phyloP scores from a whole-genome alignment of 768 basidiomycete genomes.

The Naematelia encephala region DNA sequence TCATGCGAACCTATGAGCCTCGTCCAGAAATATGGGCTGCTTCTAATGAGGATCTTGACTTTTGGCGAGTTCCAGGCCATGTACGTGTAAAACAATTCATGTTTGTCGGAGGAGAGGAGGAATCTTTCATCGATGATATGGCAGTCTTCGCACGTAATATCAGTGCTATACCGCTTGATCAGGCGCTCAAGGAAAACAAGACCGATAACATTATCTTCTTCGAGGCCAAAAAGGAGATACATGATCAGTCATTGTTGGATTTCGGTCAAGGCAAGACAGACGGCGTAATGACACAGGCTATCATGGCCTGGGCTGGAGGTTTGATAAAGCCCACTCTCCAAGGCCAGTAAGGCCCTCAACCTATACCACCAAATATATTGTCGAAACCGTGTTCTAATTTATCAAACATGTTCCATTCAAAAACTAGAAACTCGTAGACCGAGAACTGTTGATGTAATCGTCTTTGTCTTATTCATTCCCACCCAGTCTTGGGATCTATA shows the following conservation, averaged over 20 bases:
- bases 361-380: too few species aligned
- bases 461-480: too few species aligned
- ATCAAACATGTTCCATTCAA: too few species aligned
- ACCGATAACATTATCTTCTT: not conserved
- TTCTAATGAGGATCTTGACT: not conserved
- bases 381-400: too few species aligned
- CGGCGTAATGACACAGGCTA: not conserved
- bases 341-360: too few species aligned
- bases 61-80: not conserved
- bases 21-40: not conserved
- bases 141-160: not conserved
- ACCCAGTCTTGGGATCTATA: too few species aligned
- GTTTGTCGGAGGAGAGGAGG: not conserved
- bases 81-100: not conserved
- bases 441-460: too few species aligned
- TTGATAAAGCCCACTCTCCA: not conserved
- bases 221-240: not conserved
- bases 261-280: not conserved
- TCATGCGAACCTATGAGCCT: not conserved
- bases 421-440: too few species aligned
- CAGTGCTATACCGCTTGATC: not conserved
- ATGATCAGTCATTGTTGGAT: not conserved
- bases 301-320: not conserved
- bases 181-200: not conserved
- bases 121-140: not conserved